Evolutionary conservation across 2,329 filamentous ascomycete species (phyloP).

Genomic region (Aureobasidium zeae): DNA sequence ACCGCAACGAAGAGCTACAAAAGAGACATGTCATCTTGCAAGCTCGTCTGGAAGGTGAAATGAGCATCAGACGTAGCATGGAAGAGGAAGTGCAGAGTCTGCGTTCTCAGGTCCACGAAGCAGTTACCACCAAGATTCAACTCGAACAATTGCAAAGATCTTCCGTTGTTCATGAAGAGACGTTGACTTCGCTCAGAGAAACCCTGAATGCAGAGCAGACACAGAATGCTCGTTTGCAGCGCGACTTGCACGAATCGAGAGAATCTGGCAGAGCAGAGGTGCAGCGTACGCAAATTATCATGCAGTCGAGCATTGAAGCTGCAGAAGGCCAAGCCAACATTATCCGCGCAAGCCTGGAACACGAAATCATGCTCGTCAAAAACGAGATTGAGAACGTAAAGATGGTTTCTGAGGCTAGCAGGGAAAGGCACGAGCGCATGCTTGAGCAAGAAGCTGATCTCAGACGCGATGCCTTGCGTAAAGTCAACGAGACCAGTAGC

Average conservation of each 20-base stretch:
- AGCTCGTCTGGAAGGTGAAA: conserved; percentile 40
- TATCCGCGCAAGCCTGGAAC: conserved; percentile 71
- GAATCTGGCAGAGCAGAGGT: conserved; percentile 73
- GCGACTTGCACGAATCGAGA: conserved; percentile 74
- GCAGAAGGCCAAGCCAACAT: conserved; percentile 80
- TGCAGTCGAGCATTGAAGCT: conserved; percentile 73
- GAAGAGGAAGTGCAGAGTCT: conserved; percentile 38
- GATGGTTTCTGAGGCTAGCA: conserved; percentile 71
- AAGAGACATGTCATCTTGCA: conserved; percentile 47
- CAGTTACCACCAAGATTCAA: conserved; percentile 18
- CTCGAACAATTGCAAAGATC: conserved; percentile 49
- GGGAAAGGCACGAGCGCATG: conserved; percentile 72
- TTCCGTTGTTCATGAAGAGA: conserved; percentile 56
- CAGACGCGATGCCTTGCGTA: conserved; percentile 51
- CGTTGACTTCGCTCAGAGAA: conserved; percentile 44
- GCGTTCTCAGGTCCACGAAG: conserved; percentile 19
- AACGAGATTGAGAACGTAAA: conserved; percentile 67
- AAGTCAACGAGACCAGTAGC: conserved; percentile 44
- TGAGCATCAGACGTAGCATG: conserved; percentile 35
- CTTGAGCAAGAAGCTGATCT: conserved; percentile 69
- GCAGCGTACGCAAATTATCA: conserved; percentile 64
- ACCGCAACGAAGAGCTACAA: conserved; percentile 52
- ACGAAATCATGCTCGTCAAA: conserved; percentile 63
- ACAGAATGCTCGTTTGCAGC: conserved; percentile 58
- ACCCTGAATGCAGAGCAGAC: conserved; percentile 67